Evolutionary conservation across 2,329 filamentous ascomycete species (phyloP).

Genomic region (Cladobotryum protrusum): DNA sequence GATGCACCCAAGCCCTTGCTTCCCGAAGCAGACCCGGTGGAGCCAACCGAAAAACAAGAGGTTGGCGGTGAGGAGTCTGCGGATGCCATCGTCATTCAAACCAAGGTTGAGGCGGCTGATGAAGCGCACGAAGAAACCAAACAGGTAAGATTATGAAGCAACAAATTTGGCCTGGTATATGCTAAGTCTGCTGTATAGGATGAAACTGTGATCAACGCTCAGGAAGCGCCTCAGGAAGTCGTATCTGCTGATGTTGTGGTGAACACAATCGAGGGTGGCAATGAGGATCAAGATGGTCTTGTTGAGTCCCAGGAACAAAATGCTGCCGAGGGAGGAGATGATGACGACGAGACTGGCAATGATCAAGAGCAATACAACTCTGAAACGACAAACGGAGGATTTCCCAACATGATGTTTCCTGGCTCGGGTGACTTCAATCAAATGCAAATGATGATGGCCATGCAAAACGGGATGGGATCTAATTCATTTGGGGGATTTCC

Average conservation of each 20-base stretch:
- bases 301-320: constrained; percentile 13
- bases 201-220: neutral
- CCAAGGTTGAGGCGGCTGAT: constrained; percentile 1
- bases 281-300: neutral
- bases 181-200: neutral
- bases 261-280: constrained; percentile 4
- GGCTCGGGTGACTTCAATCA: constrained; percentile 63
- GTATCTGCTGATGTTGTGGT: neutral
- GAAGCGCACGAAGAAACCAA: constrained; percentile 3
- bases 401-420: constrained; percentile 53
- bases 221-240: neutral
- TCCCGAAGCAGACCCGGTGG: constrained; percentile 18
- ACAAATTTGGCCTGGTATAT: neutral
- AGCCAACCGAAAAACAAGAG: constrained; percentile 12
- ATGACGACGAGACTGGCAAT: constrained; percentile 24
- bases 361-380: constrained; percentile 28
- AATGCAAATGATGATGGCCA: constrained; percentile 76
- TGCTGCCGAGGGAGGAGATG: constrained; percentile 8
- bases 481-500: constrained; percentile 54
- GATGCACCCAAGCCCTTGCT: constrained; percentile 33
- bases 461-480: constrained; percentile 61
- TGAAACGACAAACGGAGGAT: constrained; percentile 39
- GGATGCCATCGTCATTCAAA: neutral
- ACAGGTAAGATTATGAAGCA: constrained; percentile 9
- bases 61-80: neutral